Percentiles rank a stretch among this genome's conserved stretches.
Conservation (phyloP, 176 grass and related monocot genomes). For the Carex myosuroides region DNA sequence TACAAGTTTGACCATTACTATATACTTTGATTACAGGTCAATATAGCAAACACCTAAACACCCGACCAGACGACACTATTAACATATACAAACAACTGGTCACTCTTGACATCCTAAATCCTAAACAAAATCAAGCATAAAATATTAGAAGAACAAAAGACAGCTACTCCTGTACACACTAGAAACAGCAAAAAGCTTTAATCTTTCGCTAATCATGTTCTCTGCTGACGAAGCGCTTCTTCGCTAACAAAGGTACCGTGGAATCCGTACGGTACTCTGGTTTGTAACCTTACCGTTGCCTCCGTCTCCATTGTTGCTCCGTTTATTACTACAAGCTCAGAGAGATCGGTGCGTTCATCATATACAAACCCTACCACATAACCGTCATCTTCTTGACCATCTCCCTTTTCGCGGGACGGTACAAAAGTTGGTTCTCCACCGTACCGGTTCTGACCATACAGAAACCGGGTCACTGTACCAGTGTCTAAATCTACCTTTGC, state of each 20-base stretch:
- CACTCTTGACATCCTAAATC: not conserved
- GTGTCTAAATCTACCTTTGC: conserved; percentile 76
- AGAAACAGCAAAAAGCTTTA: conserved; percentile 9
- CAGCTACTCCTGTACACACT: conserved; percentile 22
- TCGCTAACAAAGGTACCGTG: conserved; percentile 68
- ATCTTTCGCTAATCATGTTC: not conserved
- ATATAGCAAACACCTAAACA: not conserved
- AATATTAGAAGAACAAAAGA: not conserved
- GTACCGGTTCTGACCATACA: conserved; percentile 55
- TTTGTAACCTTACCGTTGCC: conserved; percentile 64
- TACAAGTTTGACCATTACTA: not conserved
- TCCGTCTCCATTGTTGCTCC: conserved; percentile 62
- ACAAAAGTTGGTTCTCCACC: conserved; percentile 87
- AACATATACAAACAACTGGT: not conserved
- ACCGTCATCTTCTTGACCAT: conserved; percentile 60
- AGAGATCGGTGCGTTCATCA: conserved; percentile 39
- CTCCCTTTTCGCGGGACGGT: conserved; percentile 14
- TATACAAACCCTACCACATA: conserved; percentile 55
- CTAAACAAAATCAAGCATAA: not conserved
- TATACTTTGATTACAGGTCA: not conserved
- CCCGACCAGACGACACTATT: not conserved
- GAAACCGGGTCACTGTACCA: conserved; percentile 41
- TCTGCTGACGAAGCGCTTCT: not conserved
- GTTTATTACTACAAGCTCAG: conserved; percentile 60
- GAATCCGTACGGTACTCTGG: conserved; percentile 84